A percentile compares a stretch with the other conserved stretches of the same genome.
phyloP scores from a whole-genome alignment of 1,284 basidiomycete species.

The Sphagnurus paluster region DNA sequence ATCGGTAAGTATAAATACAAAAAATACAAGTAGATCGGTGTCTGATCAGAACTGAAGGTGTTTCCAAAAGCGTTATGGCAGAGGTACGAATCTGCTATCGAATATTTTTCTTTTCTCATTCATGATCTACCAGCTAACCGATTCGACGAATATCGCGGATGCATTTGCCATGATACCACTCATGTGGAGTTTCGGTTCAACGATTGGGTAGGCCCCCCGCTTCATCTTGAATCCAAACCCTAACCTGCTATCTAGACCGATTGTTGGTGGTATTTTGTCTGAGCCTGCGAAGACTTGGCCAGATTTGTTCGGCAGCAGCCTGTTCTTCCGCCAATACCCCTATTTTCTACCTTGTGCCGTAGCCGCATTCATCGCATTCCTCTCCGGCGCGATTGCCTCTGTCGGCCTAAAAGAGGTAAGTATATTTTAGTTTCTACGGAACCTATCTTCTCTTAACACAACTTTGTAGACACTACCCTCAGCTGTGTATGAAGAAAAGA shows the following conservation, averaged over 20 bases:
- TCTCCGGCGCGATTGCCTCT: conserved; percentile 25
- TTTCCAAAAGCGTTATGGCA: conserved; percentile 45
- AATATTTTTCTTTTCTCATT: not conserved
- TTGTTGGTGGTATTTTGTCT: conserved; percentile 48
- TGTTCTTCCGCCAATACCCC: conserved; percentile 47
- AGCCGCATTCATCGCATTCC: conserved; percentile 32
- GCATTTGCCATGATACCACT: conserved; percentile 49
- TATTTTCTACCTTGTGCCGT: conserved; percentile 57
- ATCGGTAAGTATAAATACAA: conserved; percentile 14
- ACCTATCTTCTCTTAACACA: not conserved
- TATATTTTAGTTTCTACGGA: conserved; percentile 14
- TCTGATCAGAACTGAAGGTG: conserved; percentile 15
- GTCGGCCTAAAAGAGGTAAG: conserved; percentile 35
- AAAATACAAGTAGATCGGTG: not conserved
- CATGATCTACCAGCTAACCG: conserved; percentile 30
- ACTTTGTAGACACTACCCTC: conserved; percentile 22
- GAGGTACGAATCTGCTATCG: conserved; percentile 27
- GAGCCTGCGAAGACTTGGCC: conserved; percentile 47
- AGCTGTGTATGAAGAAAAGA: conserved; percentile 14
- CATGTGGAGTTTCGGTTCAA: conserved; percentile 44
- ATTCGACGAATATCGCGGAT: conserved; percentile 45
- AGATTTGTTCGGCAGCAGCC: conserved; percentile 37
- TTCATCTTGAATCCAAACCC: conserved; percentile 30
- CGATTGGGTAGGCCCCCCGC: conserved; percentile 36
- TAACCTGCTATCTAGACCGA: conserved; percentile 31